Base-by-base conservation (phyloP, 2,329 filamentous ascomycete species). In the Colletotrichum euphorbiae region DNA sequence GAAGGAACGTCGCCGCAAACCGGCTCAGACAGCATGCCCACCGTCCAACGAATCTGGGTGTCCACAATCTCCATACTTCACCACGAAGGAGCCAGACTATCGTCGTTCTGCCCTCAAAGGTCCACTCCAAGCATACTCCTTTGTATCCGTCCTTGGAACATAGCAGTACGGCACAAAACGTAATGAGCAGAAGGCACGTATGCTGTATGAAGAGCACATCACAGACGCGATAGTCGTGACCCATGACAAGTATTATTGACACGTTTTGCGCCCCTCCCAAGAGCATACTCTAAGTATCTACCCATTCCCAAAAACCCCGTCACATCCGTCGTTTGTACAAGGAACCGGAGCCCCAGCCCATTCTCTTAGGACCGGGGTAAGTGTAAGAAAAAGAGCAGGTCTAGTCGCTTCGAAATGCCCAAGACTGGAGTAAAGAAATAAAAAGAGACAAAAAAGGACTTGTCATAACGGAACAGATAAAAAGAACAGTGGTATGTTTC, bases 161-260 rank as follows among this genome's bases (percentile, higher is more conserved):
- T 1, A 28, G 7, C 28, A 8, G 7, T 6, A 28, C 7, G 28
- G 7, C 6, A 8, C 28, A 7, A 28, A 7, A 8, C 6, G 28
- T 8, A 4, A 28, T 6, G 7, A 28, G 7, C 7, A 28, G 28
- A 8, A 6, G 0, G 28, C 28, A 28, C 4, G 28, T 28, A 8
- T 4, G 28, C 28, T 28, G 28, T 28, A 7, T 28, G 7, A 28
- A 7, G 31, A 9, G 28, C 1, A 12, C 15, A 28, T 6, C 28
- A 28, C 48, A 46, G 17, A 51, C 48, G 6, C 6, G 28, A 33
- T 0, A 51, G 17, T 1, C 1, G 1, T 52, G 48, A 51, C 9
- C 50, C 42, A 50, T 42, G 58, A 28, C 43, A 67, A 67, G 55
- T 67, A 51, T n/a, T 17, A 62, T 62, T 62, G 50, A 33, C 46